Evolutionary conservation across 148 eudicot genomes (phyloP), one percentile per base, ranked within the genome.

Genomic region (Heliamphora exappendiculata): DNA sequence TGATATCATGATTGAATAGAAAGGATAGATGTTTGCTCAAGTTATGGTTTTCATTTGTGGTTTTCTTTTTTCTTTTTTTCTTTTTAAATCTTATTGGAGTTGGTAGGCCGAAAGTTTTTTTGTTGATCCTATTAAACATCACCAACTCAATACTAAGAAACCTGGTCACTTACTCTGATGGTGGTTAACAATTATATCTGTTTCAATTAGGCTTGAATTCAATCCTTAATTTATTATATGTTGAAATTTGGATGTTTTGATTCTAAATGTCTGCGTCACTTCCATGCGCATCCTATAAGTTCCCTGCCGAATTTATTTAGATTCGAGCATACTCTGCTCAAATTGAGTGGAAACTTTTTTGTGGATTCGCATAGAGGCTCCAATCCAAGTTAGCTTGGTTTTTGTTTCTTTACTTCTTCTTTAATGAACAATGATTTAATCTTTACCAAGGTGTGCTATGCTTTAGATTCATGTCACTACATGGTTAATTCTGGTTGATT

Each of bases 401-500:
- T 73, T 28, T 17, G n/a, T 17, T 33, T 5, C 42, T 58, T 16
- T 57, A 22, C 31, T 31, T 14, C 9, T 54, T 66, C 50, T 74
- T 58, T 20, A 14, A 47, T n/a, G n/a, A n/a, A n/a, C n/a, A n/a
- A n/a, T 70, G 49, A 50, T 58, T 70, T 47, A 41, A 62, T 14
- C 39, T 70, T 11, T 26, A 50, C 49, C 67, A 33, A 22, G n/a
- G 12, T 55, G 28, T 28, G 19, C 24, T 41, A 1, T 73, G 70
- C 10, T 42, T 49, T 41, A 8, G 16, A 41, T 41, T 74, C 55
- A 41, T 20, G 24, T 19, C 17, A 33, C 5, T 2, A 31, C 28
- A 22, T 63, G 70, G 22, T 29, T 42, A 59, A n/a, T 44, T 69
- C 1, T 39, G 10, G 72, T 66, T 63, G 34, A 64, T 78, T 75